Evolutionary conservation across 2,329 filamentous ascomycete species (phyloP).

Genomic region (Metarhizium album): DNA sequence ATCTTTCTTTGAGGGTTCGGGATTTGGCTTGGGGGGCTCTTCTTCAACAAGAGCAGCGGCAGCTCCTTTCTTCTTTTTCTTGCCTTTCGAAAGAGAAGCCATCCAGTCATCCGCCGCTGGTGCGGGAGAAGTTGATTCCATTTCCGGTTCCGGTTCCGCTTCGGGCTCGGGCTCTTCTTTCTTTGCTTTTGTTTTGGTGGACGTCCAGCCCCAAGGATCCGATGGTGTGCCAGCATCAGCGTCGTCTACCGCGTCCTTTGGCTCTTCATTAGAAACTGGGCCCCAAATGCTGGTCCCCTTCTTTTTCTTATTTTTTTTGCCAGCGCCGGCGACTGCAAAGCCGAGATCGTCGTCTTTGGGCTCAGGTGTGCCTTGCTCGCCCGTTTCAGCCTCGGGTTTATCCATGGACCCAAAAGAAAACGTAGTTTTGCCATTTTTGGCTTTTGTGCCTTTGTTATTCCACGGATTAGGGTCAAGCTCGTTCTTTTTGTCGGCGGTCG

Average conservation of each 20-base stretch:
- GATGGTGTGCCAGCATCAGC: slow-evolving; percentile 11
- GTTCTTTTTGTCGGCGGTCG: slow-evolving; percentile 28
- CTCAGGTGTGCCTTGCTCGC: slow-evolving; percentile 21
- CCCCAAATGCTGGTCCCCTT: slow-evolving; percentile 27
- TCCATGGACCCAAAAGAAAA: slow-evolving; percentile 39
- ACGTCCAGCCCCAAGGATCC: slow-evolving; percentile 26
- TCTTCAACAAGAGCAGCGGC: slow-evolving; percentile 13
- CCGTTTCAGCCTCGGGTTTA: slow-evolving; percentile 26
- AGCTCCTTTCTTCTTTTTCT: slow-evolving; percentile 25
- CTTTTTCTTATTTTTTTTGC: slow-evolving; percentile 34
- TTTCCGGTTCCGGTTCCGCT: slow-evolving; percentile 7
- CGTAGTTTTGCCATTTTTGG: slow-evolving; percentile 36
- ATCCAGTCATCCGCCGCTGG: slow-evolving; percentile 13
- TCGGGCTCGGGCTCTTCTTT: slow-evolving; percentile 18
- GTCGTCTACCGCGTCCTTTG: slow-evolving; percentile 15
- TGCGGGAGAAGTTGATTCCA: slow-evolving; percentile 11
- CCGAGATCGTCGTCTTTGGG: slow-evolving; percentile 22
- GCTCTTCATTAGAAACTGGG: slow-evolving; percentile 21
- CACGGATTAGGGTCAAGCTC: slow-evolving; percentile 37
- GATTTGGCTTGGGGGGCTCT: slow-evolving; percentile 12
- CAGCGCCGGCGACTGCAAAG: slow-evolving; percentile 13
- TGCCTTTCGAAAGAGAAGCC: slow-evolving; percentile 19
- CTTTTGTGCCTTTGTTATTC: slow-evolving; percentile 33
- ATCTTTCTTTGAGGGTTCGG: slow-evolving; percentile 18
- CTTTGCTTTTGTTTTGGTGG: slow-evolving; percentile 31